Evolutionary conservation across 371 early-diverging fungal species (phyloP), one percentile per base, ranked within the genome.

Genomic region (Lichtheimia corymbifera): DNA sequence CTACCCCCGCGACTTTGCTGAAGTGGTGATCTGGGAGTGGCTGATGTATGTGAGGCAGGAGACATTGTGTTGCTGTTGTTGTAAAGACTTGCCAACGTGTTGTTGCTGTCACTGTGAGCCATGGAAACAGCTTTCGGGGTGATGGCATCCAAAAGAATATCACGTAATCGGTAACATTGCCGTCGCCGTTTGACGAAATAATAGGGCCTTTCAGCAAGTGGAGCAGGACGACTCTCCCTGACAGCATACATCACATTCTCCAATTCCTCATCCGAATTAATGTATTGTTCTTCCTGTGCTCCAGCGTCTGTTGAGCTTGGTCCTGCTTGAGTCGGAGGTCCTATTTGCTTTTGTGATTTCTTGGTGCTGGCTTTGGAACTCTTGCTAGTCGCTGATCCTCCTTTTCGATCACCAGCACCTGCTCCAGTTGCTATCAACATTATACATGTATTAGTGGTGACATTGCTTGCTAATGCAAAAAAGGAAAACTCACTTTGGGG

Each of bases 181-280:
- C 87, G 79, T n/a, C 83, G 83, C 27, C 88, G 72, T n/a, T 84
- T 76, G 18, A 85, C 77, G 63, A 83, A 76, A 28, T 79, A 76
- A 54, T 71, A 66, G 7, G 83, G 79, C 30, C 53, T 68, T 50
- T 68, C 65, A 2, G 88, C 88, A 47, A 91, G 59, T 4, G 91
- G 89, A 18, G 59, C 68, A 6, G 88, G 87, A 14, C 74, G 73
- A 35, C 73, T 80, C 55, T 74, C 70, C 58, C 69, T 72, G 51
- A 87, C 72, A 17, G 84, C 83, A 4, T 76, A 74, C 56, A 87
- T 59, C 3, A 90, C 73, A 49, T 71, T 69, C 57, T 86, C 85
- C 15, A 85, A 82, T 59, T 90, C 91, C 55, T 85, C 85, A 65
- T 91, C 91, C 11, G 89, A 88, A 60, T 82, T 80, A 27, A 84